phyloP scores from a whole-genome alignment of 305 asterid species.

The Fraxinus greggii region DNA sequence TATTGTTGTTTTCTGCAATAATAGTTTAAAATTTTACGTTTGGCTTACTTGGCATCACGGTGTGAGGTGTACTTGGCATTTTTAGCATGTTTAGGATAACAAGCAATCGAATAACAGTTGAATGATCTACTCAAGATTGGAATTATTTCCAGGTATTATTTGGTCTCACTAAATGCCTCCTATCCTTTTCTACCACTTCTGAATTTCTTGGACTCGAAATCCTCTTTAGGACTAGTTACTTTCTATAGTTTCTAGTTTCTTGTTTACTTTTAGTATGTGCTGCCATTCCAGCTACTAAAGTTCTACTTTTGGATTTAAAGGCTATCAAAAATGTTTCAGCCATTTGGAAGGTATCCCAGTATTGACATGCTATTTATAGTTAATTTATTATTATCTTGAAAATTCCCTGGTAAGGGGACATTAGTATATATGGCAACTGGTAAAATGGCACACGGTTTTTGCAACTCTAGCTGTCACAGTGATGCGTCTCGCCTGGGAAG shows the following conservation, averaged over 20 bases:
- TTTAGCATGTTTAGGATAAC: slow-evolving; percentile 23
- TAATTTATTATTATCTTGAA: slow-evolving; percentile 31
- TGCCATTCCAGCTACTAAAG: slow-evolving; percentile 63
- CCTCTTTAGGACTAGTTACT: slow-evolving; percentile 38
- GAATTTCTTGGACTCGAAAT: slow-evolving; percentile 35
- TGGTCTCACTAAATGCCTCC: slow-evolving; percentile 28
- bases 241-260: slow-evolving; percentile 45
- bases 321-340: slow-evolving; percentile 74
- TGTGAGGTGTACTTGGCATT: not conserved
- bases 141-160: slow-evolving; percentile 52
- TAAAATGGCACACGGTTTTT: slow-evolving; percentile 71
- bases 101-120: slow-evolving; percentile 26
- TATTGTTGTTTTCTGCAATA: slow-evolving; percentile 5
- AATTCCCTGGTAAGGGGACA: slow-evolving; percentile 99
- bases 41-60: slow-evolving; percentile 1
- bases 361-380: slow-evolving; percentile 47
- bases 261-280: slow-evolving; percentile 49
- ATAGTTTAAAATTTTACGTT: not conserved
- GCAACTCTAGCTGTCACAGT: slow-evolving; percentile 91
- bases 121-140: slow-evolving; percentile 33
- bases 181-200: slow-evolving; percentile 35
- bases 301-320: slow-evolving; percentile 67
- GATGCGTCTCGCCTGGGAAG: slow-evolving; percentile 92
- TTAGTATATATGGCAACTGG: slow-evolving; percentile 67
- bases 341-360: slow-evolving; percentile 69